Evolutionary conservation across 2,329 filamentous ascomycete species (phyloP).

Genomic region (Pseudonectria buxi): DNA sequence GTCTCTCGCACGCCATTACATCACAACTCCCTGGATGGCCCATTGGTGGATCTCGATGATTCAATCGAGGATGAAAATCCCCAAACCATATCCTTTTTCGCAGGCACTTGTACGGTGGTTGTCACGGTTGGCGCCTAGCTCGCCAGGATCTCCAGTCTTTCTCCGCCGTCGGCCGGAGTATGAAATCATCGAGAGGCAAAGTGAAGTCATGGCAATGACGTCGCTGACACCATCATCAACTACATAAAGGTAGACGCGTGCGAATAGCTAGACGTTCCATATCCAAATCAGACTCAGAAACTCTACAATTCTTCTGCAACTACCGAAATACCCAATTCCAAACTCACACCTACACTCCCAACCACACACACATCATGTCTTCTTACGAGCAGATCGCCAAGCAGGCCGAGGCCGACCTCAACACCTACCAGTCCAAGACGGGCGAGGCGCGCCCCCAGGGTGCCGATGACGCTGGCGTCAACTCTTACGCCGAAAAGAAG

Average conservation of each 20-base stretch:
- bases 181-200: constrained; percentile 17
- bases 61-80: too few species aligned
- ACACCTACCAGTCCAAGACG: constrained; percentile 42
- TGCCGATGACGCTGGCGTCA: constrained; percentile 36
- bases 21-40: too few species aligned
- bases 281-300: background rate
- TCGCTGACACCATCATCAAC: constrained; percentile 3
- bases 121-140: background rate
- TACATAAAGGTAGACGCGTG: constrained; percentile 2
- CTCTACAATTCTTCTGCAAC: background rate
- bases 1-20: too few species aligned
- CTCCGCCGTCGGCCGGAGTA: constrained; percentile 4
- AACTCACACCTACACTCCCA: background rate
- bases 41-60: too few species aligned
- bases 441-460: constrained; percentile 33
- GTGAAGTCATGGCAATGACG: constrained; percentile 22
- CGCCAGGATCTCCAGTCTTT: background rate
- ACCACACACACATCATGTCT: constrained; percentile 14
- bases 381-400: constrained; percentile 37
- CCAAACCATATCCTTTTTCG: too few species aligned
- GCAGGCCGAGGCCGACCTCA: constrained; percentile 41
- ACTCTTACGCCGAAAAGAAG: constrained; percentile 34
- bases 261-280: background rate
- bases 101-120: too few species aligned
- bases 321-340: too few species aligned